A percentile compares a stretch with the other conserved stretches of the same genome.
Evolutionary conservation across 352 stramenopile genomes (phyloP).

Genomic region (Pythium diclinum): DNA sequence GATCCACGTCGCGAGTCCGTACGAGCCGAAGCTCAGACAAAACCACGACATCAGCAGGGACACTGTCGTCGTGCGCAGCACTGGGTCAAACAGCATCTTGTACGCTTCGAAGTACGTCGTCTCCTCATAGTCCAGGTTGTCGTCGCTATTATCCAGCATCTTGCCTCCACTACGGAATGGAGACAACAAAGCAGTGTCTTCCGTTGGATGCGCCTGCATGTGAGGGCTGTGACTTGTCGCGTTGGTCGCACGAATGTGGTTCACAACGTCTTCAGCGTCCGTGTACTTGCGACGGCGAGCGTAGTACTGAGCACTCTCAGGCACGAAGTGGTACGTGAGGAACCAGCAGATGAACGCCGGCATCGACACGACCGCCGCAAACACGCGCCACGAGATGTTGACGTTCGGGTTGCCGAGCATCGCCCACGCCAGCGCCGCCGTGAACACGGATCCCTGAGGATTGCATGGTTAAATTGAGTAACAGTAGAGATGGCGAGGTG

Average conservation of each 20-base stretch:
- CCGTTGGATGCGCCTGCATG: slow-evolving; percentile 5
- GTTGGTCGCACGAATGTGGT: slow-evolving; percentile 53
- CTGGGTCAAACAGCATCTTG: slow-evolving; percentile 47
- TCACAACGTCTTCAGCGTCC: slow-evolving; percentile 54
- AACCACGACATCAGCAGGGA: slow-evolving; percentile 67
- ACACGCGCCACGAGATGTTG: slow-evolving; percentile 65
- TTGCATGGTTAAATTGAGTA: neutral
- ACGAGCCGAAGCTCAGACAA: slow-evolving; percentile 83
- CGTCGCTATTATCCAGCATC: slow-evolving; percentile 13
- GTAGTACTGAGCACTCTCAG: slow-evolving; percentile 81
- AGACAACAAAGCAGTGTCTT: slow-evolving; percentile 33
- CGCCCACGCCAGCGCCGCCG: slow-evolving; percentile 74
- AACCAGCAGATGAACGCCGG: slow-evolving; percentile 65
- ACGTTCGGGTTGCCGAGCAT: slow-evolving; percentile 54
- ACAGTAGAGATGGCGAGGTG: too few species aligned
- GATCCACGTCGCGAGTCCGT: slow-evolving; percentile 93
- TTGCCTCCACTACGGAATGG: slow-evolving; percentile 19
- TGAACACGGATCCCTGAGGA: slow-evolving; percentile 76
- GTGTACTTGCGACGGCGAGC: slow-evolving; percentile 46
- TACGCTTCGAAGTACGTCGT: slow-evolving; percentile 31
- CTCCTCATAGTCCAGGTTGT: slow-evolving; percentile 18
- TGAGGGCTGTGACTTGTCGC: slow-evolving; percentile 3
- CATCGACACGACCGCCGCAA: slow-evolving; percentile 66
- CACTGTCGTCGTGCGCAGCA: slow-evolving; percentile 59
- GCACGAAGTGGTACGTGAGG: slow-evolving; percentile 69